A percentile compares a stretch with the other conserved stretches of the same genome.
Conservation (phyloP, 306 rosid species). For the Hippophae tibetana region DNA sequence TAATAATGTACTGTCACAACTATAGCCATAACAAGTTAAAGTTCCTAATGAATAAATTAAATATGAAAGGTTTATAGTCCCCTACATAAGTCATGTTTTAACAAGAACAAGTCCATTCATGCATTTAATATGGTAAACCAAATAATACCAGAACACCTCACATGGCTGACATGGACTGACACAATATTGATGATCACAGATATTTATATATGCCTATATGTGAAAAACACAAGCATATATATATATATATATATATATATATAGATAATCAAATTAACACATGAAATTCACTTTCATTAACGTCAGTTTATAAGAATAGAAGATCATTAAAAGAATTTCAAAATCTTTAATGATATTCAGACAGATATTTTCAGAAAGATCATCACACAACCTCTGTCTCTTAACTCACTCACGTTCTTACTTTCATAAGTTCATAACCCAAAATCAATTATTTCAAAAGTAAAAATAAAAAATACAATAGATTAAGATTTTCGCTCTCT, state of each 20-base stretch:
- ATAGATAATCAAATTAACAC: too few species aligned
- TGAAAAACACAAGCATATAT: too few species aligned
- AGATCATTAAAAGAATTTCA: conserved; percentile 16
- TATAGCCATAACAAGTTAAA: conserved; percentile 25
- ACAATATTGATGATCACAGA: conserved; percentile 37
- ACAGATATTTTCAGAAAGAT: too few species aligned
- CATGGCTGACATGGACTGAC: conserved; percentile 73
- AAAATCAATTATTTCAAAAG: too few species aligned
- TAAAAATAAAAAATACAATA: too few species aligned
- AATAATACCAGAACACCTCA: conserved; percentile 44
- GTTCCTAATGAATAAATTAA: conserved; percentile 8
- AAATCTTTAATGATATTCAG: too few species aligned
- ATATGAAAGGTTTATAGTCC: conserved; percentile 24
- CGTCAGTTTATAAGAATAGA: neutral
- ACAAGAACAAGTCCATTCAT: conserved; percentile 40
- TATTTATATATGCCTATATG: neutral
- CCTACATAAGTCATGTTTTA: conserved; percentile 50
- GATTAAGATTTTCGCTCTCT: too few species aligned
- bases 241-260: too few species aligned
- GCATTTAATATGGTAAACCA: conserved; percentile 37
- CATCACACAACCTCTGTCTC: too few species aligned
- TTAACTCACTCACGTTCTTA: too few species aligned
- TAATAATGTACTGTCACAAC: conserved; percentile 31
- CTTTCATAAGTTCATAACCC: too few species aligned
- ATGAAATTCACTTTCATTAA: too few species aligned